These are phyloP conservation scores for Zymoseptoria ardabiliae DNA, from an alignment of 2,329 filamentous ascomycete genomes.

Conservation along the genomic window DNA sequence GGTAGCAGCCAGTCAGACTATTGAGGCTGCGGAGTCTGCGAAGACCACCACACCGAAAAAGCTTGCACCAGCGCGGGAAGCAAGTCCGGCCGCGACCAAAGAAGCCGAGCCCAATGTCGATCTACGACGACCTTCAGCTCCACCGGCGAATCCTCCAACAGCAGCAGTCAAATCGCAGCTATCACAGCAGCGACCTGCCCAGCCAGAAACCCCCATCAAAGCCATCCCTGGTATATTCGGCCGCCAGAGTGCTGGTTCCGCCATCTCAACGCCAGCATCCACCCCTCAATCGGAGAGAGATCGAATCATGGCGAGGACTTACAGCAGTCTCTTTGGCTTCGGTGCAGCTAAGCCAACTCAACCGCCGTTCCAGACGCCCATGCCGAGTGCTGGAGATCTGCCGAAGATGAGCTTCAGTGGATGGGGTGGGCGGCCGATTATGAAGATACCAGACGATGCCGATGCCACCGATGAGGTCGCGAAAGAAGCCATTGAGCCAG, in stretches of 20 bases:
- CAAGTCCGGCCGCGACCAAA: neutral
- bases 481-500: neutral
- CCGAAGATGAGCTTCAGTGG: neutral
- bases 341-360: slow-evolving; percentile 20
- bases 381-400: slow-evolving; percentile 1
- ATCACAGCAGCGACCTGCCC: neutral
- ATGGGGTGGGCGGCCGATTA: neutral
- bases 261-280: neutral
- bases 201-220: neutral
- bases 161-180: neutral
- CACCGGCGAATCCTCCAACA: neutral
- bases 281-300: slow-evolving; percentile 26
- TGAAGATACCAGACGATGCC: neutral
- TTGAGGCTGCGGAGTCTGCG: neutral
- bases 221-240: slow-evolving; percentile 4
- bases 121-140: neutral
- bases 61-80: neutral
- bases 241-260: slow-evolving; percentile 14
- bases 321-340: slow-evolving; percentile 27
- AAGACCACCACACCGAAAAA: neutral
- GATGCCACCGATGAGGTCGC: neutral
- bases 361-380: slow-evolving; percentile 4
- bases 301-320: slow-evolving; percentile 24
- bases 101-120: neutral
- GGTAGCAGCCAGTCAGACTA: neutral